Evolutionary conservation across 2,329 filamentous ascomycete genomes (phyloP), one percentile per base, ranked within the genome.

Genomic region (Talaromyces sp.): DNA sequence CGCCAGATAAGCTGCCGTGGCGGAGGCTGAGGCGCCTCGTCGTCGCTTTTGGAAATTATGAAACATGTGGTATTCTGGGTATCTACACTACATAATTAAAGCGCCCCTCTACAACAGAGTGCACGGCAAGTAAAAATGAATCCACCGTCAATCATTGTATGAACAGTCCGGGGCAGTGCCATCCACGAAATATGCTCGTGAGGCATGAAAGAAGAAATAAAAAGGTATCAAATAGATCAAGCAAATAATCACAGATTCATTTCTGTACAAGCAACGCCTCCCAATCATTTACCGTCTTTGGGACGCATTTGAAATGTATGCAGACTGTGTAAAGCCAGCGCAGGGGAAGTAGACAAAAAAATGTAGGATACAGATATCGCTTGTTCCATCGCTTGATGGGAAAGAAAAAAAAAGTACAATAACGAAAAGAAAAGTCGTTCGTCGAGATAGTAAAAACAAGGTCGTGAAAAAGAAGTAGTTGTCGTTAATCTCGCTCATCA

Each of bases 51-150:
- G 8, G 8, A 9, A 5, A 47, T 47, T 27, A 12, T 27, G 16
- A 1, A 27, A 47, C 50, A 53, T 31, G 30, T 56, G n/a, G 31
- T 56, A 56, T 56, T 53, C 50, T 56, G 57, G 57, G 61, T 63
- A 63, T 63, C 61, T 63, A 63, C 61, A 63, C 57, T 60, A 63
- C 57, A 63, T 54, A 52, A 53, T 60, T 57, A 63, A 57, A 30
- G 9, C 31, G 53, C 59, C 50, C n/a, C 18, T 33, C 44, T 1
- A 52, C 30, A 58, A 50, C 44, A 51, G 18, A 52, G 47, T 34
- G 8, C 42, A 23, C 18, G 9, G 30, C 56, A 16, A 44, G 30
- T n/a, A n/a, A 58, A 34, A 14, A n/a, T 9, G 16, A 44, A 52
- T 34, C 18, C 44, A 28, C 44, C 44, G 31, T 23, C 16, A 57